Base-by-base conservation (phyloP, 371 early-diverging fungal species). In the Actinomucor elegans region DNA sequence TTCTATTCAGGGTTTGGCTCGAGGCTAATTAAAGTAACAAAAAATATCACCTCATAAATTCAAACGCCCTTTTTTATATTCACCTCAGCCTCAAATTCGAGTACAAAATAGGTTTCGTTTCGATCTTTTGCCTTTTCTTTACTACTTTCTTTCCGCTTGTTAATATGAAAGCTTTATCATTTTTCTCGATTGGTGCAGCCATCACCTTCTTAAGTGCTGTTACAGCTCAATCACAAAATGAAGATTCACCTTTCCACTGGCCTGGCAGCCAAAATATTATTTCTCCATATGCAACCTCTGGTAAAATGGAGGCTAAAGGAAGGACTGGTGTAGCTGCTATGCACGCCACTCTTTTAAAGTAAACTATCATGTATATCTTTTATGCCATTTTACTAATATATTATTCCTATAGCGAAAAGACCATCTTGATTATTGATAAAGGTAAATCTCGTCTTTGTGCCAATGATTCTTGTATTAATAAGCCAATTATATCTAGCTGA, bases 251-350 rank as follows among this genome's bases (percentile, higher is more conserved):
- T 12, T 76, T 76, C 47, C 49, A 55, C 31, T 69, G 66, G 72
- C 26, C 59, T 18, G 66, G 67, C 26, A 48, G 57, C 5, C 76
- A 71, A 46, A 57, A 56, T 32, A 53, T 66, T 38, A 43, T 67
- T 24, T 72, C 76, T 5, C 71, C 73, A 44, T 70, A 59, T 49
- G 58, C 64, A 45, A 56, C 48, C 34, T 54, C 72, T 3, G 77
- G 77, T 24, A 73, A 67, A 60, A 77, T 77, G 74, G 72, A 71
- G 28, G 70, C 71, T 41, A 65, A 48, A 10, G 77, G 77, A 14
- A 62, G 70, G 35, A 73, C 77, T 10, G 77, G 78, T 46, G 78
- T 74, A 12, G 64, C 75, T 18, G 78, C 75, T 18, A 74, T 74
- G 75, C 75, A 77, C 44, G 78, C 75, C 9, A 57, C 59, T 8